phyloP scores from a whole-genome alignment of 2,329 filamentous ascomycete genomes.

The Cladophialophora exuberans region DNA sequence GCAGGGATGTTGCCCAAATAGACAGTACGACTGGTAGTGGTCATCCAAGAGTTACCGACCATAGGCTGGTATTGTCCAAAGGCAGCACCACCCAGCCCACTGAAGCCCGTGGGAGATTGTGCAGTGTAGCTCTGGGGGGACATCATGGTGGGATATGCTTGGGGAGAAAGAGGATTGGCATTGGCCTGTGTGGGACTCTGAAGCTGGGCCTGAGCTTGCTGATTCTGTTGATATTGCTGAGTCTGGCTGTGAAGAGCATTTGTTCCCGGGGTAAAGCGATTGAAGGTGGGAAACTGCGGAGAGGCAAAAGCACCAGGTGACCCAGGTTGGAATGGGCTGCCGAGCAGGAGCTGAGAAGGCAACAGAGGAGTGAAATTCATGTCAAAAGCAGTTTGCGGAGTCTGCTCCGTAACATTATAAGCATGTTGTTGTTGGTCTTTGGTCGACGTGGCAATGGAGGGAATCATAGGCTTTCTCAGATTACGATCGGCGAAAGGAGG shows the following conservation, averaged over 20 bases:
- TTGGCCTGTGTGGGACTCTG: conserved; percentile 75
- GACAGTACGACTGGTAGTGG: conserved; percentile 91
- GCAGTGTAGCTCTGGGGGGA: conserved; percentile 84
- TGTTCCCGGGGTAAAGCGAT: conserved; percentile 70
- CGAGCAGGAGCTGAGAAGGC: conserved; percentile 89
- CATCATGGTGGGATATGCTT: conserved; percentile 81
- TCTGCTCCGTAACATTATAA: conserved; percentile 70
- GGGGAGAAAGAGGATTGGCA: conserved; percentile 70
- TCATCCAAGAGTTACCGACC: conserved; percentile 62
- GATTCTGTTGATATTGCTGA: conserved; percentile 59
- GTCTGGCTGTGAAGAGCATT: conserved; percentile 57
- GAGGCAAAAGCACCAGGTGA: conserved; percentile 88
- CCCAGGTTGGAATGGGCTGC: conserved; percentile 94
- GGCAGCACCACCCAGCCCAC: conserved; percentile 63
- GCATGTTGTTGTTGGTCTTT: conserved; percentile 57
- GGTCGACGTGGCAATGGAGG: conserved; percentile 85
- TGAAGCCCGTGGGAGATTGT: conserved; percentile 82
- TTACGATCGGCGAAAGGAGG: conserved; percentile 85
- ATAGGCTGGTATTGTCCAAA: conserved; percentile 71
- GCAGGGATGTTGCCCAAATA: conserved; percentile 98
- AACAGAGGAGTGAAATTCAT: conserved; percentile 98
- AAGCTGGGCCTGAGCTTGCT: conserved; percentile 51
- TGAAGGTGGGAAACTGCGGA: conserved; percentile 86
- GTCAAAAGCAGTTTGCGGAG: conserved; percentile 86
- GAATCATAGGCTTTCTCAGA: conserved; percentile 79